These are phyloP conservation scores for Scleroderma bovista DNA, from an alignment of 768 basidiomycete genomes.

Conservation along the genomic window DNA sequence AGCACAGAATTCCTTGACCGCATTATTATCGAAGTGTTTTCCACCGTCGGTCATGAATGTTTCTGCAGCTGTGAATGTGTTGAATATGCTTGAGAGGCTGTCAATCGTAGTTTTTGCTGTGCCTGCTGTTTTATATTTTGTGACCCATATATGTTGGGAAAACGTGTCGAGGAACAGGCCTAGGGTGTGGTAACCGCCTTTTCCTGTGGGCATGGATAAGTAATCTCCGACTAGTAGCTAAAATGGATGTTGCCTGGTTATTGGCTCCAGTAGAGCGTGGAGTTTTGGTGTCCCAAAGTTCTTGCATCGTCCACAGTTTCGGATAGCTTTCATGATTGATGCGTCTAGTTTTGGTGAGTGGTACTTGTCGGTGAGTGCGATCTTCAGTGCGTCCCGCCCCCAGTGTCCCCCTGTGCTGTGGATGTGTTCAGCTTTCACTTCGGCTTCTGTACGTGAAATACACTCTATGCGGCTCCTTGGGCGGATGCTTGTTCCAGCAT, in stretches of 20 bases:
- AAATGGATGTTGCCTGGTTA: too few relatives aligned
- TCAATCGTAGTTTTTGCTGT: slow-evolving; percentile 23
- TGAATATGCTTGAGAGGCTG: slow-evolving; percentile 16
- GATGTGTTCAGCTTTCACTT: not conserved
- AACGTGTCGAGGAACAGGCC: slow-evolving; percentile 23
- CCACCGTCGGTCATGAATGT: slow-evolving; percentile 35
- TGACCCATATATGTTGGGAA: slow-evolving; percentile 27
- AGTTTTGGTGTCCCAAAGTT: too few relatives aligned
- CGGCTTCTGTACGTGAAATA: too few relatives aligned
- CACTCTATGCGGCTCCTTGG: too few relatives aligned
- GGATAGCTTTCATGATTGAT: too few relatives aligned
- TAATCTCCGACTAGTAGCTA: slow-evolving; percentile 27
- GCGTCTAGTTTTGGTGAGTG: slow-evolving; percentile 21
- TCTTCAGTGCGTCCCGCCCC: not conserved
- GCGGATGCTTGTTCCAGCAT: too few relatives aligned
- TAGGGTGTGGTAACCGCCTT: slow-evolving; percentile 26
- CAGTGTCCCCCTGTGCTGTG: slow-evolving; percentile 7
- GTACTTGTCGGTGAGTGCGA: slow-evolving; percentile 4
- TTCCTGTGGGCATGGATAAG: slow-evolving; percentile 29
- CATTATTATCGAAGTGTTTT: slow-evolving; percentile 16
- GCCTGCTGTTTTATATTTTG: slow-evolving; percentile 21
- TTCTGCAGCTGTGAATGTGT: slow-evolving; percentile 19
- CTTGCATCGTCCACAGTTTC: too few relatives aligned
- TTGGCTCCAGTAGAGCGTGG: too few relatives aligned
- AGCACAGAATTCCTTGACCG: slow-evolving; percentile 7